phyloP scores from a whole-genome alignment of 2,329 filamentous ascomycete genomes.

The Phialocephala sp. region DNA sequence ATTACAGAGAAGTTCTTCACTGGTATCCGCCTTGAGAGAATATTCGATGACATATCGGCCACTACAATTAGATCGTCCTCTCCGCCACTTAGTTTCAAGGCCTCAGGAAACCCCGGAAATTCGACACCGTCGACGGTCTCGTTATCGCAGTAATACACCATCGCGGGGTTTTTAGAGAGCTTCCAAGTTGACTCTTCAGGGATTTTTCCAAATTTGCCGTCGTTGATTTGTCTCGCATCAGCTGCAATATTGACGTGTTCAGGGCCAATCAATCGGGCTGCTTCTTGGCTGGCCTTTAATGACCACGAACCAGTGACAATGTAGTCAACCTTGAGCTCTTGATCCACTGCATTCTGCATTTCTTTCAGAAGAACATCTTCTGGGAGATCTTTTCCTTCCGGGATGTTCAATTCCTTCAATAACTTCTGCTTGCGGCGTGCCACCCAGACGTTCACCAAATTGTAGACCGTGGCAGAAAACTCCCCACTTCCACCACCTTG shows the following conservation, averaged over 20 bases:
- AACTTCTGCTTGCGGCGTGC: constrained; percentile 67
- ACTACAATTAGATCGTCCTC: constrained; percentile 78
- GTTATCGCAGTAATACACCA: constrained; percentile 89
- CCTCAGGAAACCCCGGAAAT: constrained; percentile 75
- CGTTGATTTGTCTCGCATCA: constrained; percentile 69
- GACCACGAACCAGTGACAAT: constrained; percentile 90
- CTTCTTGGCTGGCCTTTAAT: constrained; percentile 86
- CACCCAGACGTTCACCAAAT: constrained; percentile 84
- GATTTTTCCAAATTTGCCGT: constrained; percentile 86
- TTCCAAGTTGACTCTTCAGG: constrained; percentile 79
- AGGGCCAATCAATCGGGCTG: constrained; percentile 74
- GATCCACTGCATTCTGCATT: constrained; percentile 66
- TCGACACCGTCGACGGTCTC: constrained; percentile 95
- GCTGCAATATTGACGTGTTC: constrained; percentile 81
- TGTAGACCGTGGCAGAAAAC: constrained; percentile 84
- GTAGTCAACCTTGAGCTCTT: constrained; percentile 84
- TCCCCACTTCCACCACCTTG: constrained; percentile 85
- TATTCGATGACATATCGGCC: constrained; percentile 94
- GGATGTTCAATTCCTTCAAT: constrained; percentile 56
- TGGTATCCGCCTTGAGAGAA: constrained; percentile 80
- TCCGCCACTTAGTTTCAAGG: constrained; percentile 61
- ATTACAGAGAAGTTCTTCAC: constrained; percentile 81
- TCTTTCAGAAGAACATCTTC: constrained; percentile 62
- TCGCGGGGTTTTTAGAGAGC: constrained; percentile 69
- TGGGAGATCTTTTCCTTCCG: constrained; percentile 52